phyloP scores from a whole-genome alignment of 1,139 yeast genomes.

The Diutina catenulata region DNA sequence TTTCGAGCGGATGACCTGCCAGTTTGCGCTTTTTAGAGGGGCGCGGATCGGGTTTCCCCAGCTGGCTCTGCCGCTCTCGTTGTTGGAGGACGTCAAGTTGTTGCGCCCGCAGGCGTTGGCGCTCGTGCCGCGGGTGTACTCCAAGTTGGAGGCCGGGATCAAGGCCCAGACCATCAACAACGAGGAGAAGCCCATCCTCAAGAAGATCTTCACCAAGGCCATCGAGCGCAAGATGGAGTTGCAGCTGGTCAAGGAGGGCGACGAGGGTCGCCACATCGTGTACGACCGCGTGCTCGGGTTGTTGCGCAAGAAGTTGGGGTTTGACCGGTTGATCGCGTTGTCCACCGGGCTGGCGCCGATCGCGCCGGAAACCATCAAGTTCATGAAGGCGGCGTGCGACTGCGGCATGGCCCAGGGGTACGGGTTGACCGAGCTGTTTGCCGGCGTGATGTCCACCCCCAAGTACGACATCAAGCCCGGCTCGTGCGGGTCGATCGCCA shows the following conservation, averaged over 20 bases:
- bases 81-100: slow-evolving; percentile 25
- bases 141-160: slow-evolving; percentile 15
- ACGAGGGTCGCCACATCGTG: slow-evolving; percentile 18
- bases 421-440: slow-evolving; percentile 36
- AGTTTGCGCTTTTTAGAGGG: slow-evolving; percentile 20
- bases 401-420: slow-evolving; percentile 32
- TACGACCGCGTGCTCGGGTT: slow-evolving; percentile 19
- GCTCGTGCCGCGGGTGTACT: slow-evolving; percentile 15
- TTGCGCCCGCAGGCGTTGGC: slow-evolving; percentile 20
- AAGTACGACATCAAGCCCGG: slow-evolving; percentile 27
- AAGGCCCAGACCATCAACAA: slow-evolving; percentile 12
- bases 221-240: slow-evolving; percentile 20
- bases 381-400: slow-evolving; percentile 27
- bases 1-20: slow-evolving; percentile 21
- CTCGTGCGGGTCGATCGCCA: slow-evolving; percentile 25
- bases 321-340: slow-evolving; percentile 17
- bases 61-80: slow-evolving; percentile 27
- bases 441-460: slow-evolving; percentile 24
- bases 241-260: slow-evolving; percentile 20
- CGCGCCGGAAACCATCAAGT: slow-evolving; percentile 27
- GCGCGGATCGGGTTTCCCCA: slow-evolving; percentile 33
- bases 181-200: slow-evolving; percentile 18
- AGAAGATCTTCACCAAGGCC: slow-evolving; percentile 17
- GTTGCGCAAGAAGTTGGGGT: slow-evolving; percentile 25
- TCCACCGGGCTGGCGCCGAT: slow-evolving; percentile 35